Base-by-base conservation (phyloP, 257 asterid species). In the Anisodus tanguticus region DNA sequence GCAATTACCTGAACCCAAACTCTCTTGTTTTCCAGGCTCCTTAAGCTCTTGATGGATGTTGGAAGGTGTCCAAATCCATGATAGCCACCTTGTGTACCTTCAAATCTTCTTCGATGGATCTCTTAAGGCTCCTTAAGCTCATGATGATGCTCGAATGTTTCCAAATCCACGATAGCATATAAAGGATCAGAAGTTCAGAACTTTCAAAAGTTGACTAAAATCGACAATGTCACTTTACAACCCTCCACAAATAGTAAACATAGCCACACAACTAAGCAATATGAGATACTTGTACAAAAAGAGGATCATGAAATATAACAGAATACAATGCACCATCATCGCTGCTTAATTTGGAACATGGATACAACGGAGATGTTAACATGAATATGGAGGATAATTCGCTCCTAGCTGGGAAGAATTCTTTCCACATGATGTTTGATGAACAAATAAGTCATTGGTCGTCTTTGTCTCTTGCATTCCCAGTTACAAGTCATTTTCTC, bases 401-500 rank as follows among this genome's bases (percentile, higher is more conserved):
- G 4, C 81, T 76, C 55, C 81, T 51, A 59, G 64, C 37, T 41
- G 47, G 45, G 45, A 7, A 76, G 80, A 76, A 55, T 76, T 51
- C 63, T 26, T 53, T 76, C 81, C 63, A 11, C 45, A 6, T 53
- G 82, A 77, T 51, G 51, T 13, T 77, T 77, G 31, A 31, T 54
- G 16, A 77, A 54, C 49, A 15, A 31, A 77, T 77, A 53, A 77
- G 66, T 15, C 66, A 53, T 4, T 53, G 31, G 22, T 31, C 9
- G 3, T 54, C 66, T 31, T 77, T 19, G 51, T 54, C 66, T 77
- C 49, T 77, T 77, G 64, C 66, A 77, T 77, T 53, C 15, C 64
- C 31, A 53, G 82, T 13, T 77, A 77, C 49, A 53, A 77, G 82
- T 77, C 82, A 53, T 53, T 53, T 77, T 77, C 82, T 54, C 82